A percentile compares a stretch with the other conserved stretches of the same genome.
Conservation (phyloP, 2,329 filamentous ascomycete species). For the Aspergillus carbonarius region DNA sequence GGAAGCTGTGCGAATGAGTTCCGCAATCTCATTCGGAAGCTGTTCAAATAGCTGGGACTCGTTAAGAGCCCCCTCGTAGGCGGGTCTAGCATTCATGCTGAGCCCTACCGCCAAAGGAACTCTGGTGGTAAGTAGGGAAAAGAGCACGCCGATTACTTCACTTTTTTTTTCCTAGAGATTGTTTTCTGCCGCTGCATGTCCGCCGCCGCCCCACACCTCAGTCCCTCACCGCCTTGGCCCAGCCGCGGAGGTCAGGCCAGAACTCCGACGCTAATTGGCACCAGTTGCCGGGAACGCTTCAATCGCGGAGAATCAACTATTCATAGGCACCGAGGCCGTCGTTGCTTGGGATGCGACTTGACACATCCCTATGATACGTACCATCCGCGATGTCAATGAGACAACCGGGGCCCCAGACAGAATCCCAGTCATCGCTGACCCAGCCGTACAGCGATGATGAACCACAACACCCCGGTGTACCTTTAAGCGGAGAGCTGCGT, state of each 20-base stretch:
- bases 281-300: conserved; percentile 12
- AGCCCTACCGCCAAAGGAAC: conserved; percentile 35
- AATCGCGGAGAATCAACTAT: neutral
- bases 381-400: conserved; percentile 30
- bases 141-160: conserved; percentile 19
- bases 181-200: conserved; percentile 24
- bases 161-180: conserved; percentile 34
- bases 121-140: conserved; percentile 30
- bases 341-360: conserved; percentile 14
- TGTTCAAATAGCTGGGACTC: conserved; percentile 54
- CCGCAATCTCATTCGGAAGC: conserved; percentile 68
- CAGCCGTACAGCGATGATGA: conserved; percentile 14
- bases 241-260: conserved; percentile 28
- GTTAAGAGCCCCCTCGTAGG: conserved; percentile 53
- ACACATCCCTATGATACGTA: conserved; percentile 11
- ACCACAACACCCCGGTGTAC: conserved; percentile 18
- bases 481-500: conserved; percentile 31
- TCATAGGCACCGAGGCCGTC: conserved; percentile 15
- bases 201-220: conserved; percentile 28
- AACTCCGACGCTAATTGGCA: conserved; percentile 17
- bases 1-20: conserved; percentile 63
- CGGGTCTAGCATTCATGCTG: conserved; percentile 41
- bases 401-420: conserved; percentile 19
- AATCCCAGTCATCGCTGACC: conserved; percentile 16
- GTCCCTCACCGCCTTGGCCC: conserved; percentile 28